Conservation (phyloP, 2,329 filamentous ascomycete species). For the Cercospora beticola region DNA sequence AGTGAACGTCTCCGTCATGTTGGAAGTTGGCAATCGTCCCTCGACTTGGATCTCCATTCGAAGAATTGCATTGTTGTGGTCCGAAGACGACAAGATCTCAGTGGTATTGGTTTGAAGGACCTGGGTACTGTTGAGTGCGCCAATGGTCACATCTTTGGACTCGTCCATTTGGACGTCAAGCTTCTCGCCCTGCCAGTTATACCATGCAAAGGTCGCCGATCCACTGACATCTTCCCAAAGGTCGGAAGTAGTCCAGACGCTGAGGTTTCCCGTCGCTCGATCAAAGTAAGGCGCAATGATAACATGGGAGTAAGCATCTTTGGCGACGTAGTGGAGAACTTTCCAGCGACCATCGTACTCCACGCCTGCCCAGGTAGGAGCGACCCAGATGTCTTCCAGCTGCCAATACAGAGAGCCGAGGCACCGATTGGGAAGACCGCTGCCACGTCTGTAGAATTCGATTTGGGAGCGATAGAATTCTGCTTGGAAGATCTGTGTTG, state of each 20-base stretch:
- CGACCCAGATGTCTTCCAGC: constrained; percentile 60
- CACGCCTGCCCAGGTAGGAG: constrained; percentile 63
- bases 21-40: constrained; percentile 51
- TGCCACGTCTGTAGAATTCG: constrained; percentile 61
- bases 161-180: constrained; percentile 41
- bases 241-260: constrained; percentile 59
- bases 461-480: constrained; percentile 63
- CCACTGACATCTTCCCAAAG: constrained; percentile 54
- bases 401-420: constrained; percentile 65
- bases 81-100: constrained; percentile 35
- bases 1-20: constrained; percentile 44
- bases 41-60: constrained; percentile 47
- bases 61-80: constrained; percentile 45
- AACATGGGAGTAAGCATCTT: constrained; percentile 58
- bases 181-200: constrained; percentile 49
- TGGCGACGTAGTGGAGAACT: constrained; percentile 58
- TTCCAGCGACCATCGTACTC: constrained; percentile 66
- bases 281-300: constrained; percentile 61
- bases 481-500: constrained; percentile 64
- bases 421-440: constrained; percentile 57
- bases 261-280: constrained; percentile 49
- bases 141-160: constrained; percentile 46
- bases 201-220: constrained; percentile 52
- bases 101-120: constrained; percentile 45
- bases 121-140: constrained; percentile 54